Conservation (phyloP, 2,329 filamentous ascomycete genomes). For the Fusarium sp. region DNA sequence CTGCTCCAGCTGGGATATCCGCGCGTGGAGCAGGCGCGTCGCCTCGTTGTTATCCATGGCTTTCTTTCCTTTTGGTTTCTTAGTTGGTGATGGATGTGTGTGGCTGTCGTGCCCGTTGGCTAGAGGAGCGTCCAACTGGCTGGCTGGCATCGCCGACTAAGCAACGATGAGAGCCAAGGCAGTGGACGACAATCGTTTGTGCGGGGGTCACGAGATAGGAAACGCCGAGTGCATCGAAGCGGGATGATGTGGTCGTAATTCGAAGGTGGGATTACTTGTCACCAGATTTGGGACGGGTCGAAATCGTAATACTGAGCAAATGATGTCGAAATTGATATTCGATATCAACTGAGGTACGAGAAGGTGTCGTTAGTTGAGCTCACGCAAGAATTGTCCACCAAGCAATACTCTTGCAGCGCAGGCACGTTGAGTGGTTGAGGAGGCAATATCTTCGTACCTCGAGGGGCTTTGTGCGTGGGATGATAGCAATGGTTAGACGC, state of each 20-base stretch:
- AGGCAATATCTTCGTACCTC: conserved; percentile 41
- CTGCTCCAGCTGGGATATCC: conserved; percentile 94
- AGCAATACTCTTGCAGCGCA: conserved; percentile 31
- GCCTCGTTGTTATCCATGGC: conserved; percentile 88
- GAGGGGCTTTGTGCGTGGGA: conserved; percentile 15
- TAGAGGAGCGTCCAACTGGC: conserved; percentile 58
- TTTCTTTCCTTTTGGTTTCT: conserved; percentile 90
- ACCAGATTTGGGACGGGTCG: conserved; percentile 28
- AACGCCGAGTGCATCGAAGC: conserved; percentile 44
- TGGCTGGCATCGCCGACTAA: conserved; percentile 55
- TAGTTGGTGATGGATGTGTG: conserved; percentile 61
- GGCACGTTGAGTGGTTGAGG: conserved; percentile 31
- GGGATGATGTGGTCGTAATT: conserved; percentile 34
- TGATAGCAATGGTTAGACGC: conserved; percentile 36
- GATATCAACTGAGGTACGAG: conserved; percentile 31
- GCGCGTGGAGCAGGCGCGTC: conserved; percentile 89
- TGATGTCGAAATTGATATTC: conserved; percentile 19
- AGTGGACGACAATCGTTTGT: conserved; percentile 33
- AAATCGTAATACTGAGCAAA: conserved; percentile 19
- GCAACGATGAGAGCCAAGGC: conserved; percentile 35
- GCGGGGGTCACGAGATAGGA: conserved; percentile 43
- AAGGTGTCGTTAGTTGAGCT: conserved; percentile 39
- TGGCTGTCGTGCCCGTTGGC: conserved; percentile 60
- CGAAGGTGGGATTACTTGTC: conserved; percentile 31
- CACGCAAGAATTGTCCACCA: conserved; percentile 39